phyloP scores from a whole-genome alignment of 2,329 filamentous ascomycete genomes.

The Aspergillus sp. region DNA sequence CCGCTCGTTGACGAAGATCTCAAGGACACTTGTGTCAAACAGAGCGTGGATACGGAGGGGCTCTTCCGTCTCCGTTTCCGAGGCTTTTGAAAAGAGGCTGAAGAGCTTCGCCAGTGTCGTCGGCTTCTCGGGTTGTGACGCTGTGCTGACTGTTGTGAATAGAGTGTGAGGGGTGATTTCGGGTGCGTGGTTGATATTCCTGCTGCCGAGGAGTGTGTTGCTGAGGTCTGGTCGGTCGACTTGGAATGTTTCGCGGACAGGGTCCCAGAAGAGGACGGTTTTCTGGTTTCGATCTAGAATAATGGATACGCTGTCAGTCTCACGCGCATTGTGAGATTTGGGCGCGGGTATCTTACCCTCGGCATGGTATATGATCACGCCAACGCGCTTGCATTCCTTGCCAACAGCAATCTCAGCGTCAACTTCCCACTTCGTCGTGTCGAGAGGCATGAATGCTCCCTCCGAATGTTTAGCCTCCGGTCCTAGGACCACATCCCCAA shows the following conservation, averaged over 20 bases:
- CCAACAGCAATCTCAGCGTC: constrained; percentile 33
- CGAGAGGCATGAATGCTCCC: constrained; percentile 8
- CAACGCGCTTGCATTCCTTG: constrained; percentile 31
- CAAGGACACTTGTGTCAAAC: constrained; percentile 50
- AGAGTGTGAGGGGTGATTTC: constrained; percentile 53
- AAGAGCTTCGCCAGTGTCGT: background rate
- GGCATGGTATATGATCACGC: constrained; percentile 35
- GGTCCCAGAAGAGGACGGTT: constrained; percentile 48
- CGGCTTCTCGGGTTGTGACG: background rate
- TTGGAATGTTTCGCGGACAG: constrained; percentile 45
- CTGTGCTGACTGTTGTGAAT: constrained; percentile 38
- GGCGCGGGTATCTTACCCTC: constrained; percentile 15
- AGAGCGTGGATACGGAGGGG: constrained; percentile 47
- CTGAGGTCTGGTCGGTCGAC: constrained; percentile 39
- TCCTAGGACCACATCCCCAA: background rate
- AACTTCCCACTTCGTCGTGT: constrained; percentile 32
- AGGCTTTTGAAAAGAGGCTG: background rate
- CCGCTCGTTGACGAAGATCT: constrained; percentile 53
- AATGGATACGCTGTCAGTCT: constrained; percentile 29
- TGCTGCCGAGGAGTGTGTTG: constrained; percentile 25
- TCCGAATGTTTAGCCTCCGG: too few relatives aligned
- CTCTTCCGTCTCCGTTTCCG: constrained; percentile 33
- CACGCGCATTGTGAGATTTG: background rate
- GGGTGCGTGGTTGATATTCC: constrained; percentile 40
- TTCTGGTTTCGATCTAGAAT: background rate